Conservation (phyloP, 768 basidiomycete species). For the Mycena alexandri region DNA sequence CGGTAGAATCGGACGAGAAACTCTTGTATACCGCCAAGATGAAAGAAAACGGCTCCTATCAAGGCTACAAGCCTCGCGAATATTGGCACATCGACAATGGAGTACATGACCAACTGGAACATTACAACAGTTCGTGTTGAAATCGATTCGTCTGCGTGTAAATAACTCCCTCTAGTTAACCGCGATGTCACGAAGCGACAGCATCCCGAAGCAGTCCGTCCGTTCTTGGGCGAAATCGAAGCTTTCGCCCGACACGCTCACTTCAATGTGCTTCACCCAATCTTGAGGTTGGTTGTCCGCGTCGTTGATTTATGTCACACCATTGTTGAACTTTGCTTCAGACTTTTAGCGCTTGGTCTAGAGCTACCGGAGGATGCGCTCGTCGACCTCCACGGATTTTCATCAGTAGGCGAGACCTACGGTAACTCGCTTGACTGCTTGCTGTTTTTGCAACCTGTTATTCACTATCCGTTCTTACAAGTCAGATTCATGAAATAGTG, state of each 20-base stretch:
- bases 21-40: conserved; percentile 51
- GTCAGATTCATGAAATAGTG: conserved; percentile 80
- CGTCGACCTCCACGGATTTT: conserved; percentile 61
- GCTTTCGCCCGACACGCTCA: conserved; percentile 66
- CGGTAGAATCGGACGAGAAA: conserved; percentile 59
- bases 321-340: not conserved
- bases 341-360: conserved; percentile 64
- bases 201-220: conserved; percentile 64
- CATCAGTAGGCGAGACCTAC: conserved; percentile 56
- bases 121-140: conserved; percentile 66
- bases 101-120: conserved; percentile 72
- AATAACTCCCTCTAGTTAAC: conserved; percentile 56
- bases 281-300: conserved; percentile 54
- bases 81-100: conserved; percentile 75
- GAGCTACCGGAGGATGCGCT: conserved; percentile 68
- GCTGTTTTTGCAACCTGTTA: not conserved
- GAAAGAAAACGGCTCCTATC: conserved; percentile 61
- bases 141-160: too few relatives aligned
- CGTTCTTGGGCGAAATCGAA: conserved; percentile 66
- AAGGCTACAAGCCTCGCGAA: conserved; percentile 67
- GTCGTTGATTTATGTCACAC: too few relatives aligned
- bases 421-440: conserved; percentile 43
- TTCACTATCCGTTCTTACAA: conserved; percentile 39
- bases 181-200: conserved; percentile 58
- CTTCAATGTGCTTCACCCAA: conserved; percentile 61